These are phyloP conservation scores for Hymenotorrendiella dingleyae DNA, from an alignment of 2,329 filamentous ascomycete genomes.

Conservation along the genomic window DNA sequence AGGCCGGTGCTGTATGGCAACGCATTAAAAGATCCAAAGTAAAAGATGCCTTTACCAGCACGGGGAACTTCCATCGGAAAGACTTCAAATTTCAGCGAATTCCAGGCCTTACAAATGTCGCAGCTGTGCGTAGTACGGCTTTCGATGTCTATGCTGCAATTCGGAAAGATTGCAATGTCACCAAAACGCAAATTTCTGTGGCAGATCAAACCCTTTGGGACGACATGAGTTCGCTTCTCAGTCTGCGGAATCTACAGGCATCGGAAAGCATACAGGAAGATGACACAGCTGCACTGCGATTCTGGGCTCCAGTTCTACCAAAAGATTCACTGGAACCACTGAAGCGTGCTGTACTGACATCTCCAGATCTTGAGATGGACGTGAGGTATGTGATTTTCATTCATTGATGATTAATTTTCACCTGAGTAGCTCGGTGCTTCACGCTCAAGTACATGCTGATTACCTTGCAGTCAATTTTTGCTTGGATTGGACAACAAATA, in stretches of 20 bases:
- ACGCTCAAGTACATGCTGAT: not conserved
- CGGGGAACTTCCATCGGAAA: constrained; percentile 60
- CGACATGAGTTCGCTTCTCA: constrained; percentile 64
- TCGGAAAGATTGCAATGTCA: constrained; percentile 77
- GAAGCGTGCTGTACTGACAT: constrained; percentile 50
- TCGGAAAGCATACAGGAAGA: constrained; percentile 33
- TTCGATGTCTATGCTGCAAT: constrained; percentile 88
- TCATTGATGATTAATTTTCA: not conserved
- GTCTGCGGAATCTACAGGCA: constrained; percentile 55
- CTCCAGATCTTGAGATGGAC: constrained; percentile 61
- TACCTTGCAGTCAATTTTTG: constrained; percentile 37
- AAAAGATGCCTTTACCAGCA: constrained; percentile 52
- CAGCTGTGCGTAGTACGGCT: constrained; percentile 77
- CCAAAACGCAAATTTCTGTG: constrained; percentile 63
- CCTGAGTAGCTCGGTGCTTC: not conserved
- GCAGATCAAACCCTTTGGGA: constrained; percentile 65
- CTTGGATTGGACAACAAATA: constrained; percentile 34
- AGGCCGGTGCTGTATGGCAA: constrained; percentile 89
- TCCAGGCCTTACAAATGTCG: constrained; percentile 78
- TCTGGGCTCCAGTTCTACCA: constrained; percentile 38
- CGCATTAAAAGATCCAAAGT: constrained; percentile 76
- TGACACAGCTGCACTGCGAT: constrained; percentile 37
- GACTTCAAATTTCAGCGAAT: constrained; percentile 95
- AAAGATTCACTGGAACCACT: constrained; percentile 47
- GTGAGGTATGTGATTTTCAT: constrained; percentile 30